Evolutionary conservation across 805 yeast genomes (phyloP).

Genomic region (Lipomyces anomalus): DNA sequence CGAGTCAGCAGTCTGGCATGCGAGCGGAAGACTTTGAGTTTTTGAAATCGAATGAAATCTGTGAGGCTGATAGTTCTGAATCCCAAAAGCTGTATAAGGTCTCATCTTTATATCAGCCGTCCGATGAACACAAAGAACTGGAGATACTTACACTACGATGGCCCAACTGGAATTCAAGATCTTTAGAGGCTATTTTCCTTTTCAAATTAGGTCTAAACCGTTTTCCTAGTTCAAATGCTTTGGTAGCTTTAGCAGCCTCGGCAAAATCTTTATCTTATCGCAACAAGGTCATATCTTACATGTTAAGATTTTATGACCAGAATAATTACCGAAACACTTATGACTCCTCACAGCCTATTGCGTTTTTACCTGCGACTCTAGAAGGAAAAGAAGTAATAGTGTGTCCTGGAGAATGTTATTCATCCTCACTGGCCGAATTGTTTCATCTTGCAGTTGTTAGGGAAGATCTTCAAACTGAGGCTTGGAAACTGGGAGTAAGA

Average conservation of each 20-base stretch:
- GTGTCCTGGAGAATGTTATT: slow-evolving; percentile 17
- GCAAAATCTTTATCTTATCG: slow-evolving; percentile 12
- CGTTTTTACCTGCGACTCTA: slow-evolving; percentile 24
- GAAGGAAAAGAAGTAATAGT: slow-evolving; percentile 7
- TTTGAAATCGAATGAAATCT: slow-evolving; percentile 30
- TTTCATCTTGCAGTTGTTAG: slow-evolving; percentile 33
- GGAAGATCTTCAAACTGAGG: slow-evolving; percentile 23
- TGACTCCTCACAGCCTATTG: slow-evolving; percentile 1
- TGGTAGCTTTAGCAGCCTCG: slow-evolving; percentile 23
- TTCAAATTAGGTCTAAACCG: slow-evolving; percentile 30
- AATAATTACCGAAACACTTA: slow-evolving; percentile 24
- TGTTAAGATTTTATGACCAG: slow-evolving; percentile 25
- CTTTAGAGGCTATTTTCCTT: slow-evolving; percentile 31
- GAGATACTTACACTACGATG: slow-evolving; percentile 31
- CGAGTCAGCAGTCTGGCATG: slow-evolving; percentile 27
- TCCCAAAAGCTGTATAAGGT: slow-evolving; percentile 23
- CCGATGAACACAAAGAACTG: slow-evolving; percentile 25
- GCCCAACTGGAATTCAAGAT: slow-evolving; percentile 27
- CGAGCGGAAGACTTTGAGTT: slow-evolving; percentile 32
- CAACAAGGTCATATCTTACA: slow-evolving; percentile 30
- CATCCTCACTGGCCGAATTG: slow-evolving; percentile 18
- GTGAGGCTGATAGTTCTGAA: slow-evolving; percentile 23
- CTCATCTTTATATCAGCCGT: slow-evolving; percentile 33
- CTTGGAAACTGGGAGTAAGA: slow-evolving; percentile 32
- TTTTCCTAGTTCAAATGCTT: slow-evolving; percentile 26